Conservation (phyloP, 2,329 filamentous ascomycete species). For the Beauveria pseudobassiana region DNA sequence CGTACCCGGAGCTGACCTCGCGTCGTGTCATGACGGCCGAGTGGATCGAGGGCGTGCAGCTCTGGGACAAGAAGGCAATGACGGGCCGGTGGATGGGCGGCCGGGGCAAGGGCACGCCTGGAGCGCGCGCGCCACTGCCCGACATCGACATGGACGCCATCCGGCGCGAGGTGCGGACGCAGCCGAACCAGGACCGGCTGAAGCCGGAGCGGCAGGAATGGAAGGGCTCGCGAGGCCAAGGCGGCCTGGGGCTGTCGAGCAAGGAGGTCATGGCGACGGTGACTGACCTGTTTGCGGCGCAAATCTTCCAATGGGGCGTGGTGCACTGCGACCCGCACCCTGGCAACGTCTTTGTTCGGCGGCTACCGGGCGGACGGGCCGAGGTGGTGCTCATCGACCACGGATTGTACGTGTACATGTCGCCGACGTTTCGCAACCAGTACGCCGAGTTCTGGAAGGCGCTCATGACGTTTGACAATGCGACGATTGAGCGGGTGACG, state of each 20-base stretch:
- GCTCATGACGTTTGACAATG: conserved; percentile 88
- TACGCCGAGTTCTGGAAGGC: conserved; percentile 92
- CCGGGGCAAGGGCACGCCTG: conserved; percentile 67
- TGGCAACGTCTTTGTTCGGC: conserved; percentile 92
- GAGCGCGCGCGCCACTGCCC: conserved; percentile 59
- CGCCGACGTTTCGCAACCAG: conserved; percentile 71
- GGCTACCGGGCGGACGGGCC: conserved; percentile 70
- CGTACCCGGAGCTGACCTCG: conserved; percentile 76
- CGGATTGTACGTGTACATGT: conserved; percentile 90
- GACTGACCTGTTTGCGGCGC: conserved; percentile 91
- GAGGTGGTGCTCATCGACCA: conserved; percentile 97
- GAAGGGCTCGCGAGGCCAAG: conserved; percentile 63
- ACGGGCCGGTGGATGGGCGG: conserved; percentile 72
- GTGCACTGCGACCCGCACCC: conserved; percentile 97
- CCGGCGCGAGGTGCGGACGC: conserved; percentile 39
- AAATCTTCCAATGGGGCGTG: conserved; percentile 95
- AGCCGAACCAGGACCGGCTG: conserved; percentile 50
- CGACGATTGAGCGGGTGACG: conserved; percentile 65
- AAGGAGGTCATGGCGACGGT: conserved; percentile 94
- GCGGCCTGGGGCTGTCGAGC: conserved; percentile 74
- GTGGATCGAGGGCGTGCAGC: conserved; percentile 90
- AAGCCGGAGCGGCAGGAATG: conserved; percentile 78
- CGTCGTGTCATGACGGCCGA: conserved; percentile 86
- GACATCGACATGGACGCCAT: conserved; percentile 40
- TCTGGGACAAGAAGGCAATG: conserved; percentile 87